phyloP scores from a whole-genome alignment of 208 protist genomes.

The Spongospora subterranea region DNA sequence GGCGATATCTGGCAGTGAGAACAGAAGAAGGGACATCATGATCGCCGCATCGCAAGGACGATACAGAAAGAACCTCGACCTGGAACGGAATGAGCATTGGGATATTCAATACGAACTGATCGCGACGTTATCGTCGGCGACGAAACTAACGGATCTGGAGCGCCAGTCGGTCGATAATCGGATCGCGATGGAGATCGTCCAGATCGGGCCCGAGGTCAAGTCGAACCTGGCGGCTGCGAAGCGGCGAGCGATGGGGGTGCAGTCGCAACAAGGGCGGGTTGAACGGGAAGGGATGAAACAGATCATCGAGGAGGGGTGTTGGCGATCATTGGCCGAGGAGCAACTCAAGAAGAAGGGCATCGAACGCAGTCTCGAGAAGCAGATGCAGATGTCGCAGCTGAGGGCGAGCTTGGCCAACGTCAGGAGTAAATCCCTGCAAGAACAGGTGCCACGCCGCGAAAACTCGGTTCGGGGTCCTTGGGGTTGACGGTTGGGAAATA shows the following conservation, averaged over 20 bases:
- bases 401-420: neutral
- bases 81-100: conserved; percentile 12
- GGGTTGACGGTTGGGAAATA: neutral
- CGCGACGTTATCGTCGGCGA: neutral
- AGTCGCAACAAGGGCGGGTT: neutral
- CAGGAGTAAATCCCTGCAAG: neutral
- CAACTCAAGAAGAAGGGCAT: neutral
- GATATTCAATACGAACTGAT: conserved; percentile 1
- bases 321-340: neutral
- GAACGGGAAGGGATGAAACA: neutral
- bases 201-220: neutral
- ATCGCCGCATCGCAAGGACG: neutral
- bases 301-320: neutral
- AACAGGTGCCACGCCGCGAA: neutral
- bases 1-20: neutral
- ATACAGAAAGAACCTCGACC: neutral
- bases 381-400: conserved; percentile 23
- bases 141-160: neutral
- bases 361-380: conserved; percentile 27
- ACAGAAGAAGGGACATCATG: neutral
- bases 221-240: neutral
- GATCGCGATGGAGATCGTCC: conserved; percentile 52
- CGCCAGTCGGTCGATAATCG: conserved; percentile 38
- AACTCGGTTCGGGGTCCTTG: neutral
- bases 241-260: neutral